Base-by-base conservation (phyloP, 2,329 filamentous ascomycete species). In the Calonectria pseudoturangicola region DNA sequence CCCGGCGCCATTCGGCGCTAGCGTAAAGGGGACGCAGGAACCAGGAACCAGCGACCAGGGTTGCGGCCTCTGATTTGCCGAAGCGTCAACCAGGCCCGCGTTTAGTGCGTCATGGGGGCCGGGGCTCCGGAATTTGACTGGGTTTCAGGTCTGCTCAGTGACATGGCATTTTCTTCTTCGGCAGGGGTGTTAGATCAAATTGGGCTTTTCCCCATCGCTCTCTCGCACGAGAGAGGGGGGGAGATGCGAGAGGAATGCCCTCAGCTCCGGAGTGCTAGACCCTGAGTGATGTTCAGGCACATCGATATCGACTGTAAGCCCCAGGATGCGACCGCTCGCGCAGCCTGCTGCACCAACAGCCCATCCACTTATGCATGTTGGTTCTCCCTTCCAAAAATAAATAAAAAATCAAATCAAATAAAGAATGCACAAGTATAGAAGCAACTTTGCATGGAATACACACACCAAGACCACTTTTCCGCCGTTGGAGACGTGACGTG, bases 21-120 rank as follows among this genome's bases (percentile, higher is more conserved):
- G 74, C 33, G 30, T 56, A 64, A 67, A 70, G 66, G 74, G 70
- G 76, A 79, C 43, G 77, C 77, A 79, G 77, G 77, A 79, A 79
- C 77, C 72, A 71, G 73, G 72, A 77, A 75, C 58, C 58, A 63
- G 27, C 25, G 27, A 28, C 39, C 45, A 63, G 58, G 39, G 39
- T n/a, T 3, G 10, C 39, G 25, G 39, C 39, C 41, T 43, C 58
- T 47, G 58, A 63, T 63, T 63, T 41, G 58, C 58, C 27, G 25
- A 15, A 9, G 39, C 39, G 18, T 47, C 58, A 15, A 30, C 58
- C 4, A 47, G 39, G 33, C 45, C 27, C 41, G 39, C 41, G 39
- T 36, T 25, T 66, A 41, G 30, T 65, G 63, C 63, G 47, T 66
- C 63, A 66, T 66, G n/a, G 64, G 27, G 36, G 36, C 47, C 33